A percentile compares a stretch with the other conserved stretches of the same genome.
Evolutionary conservation across 83 land plant genomes (phyloP).

Genomic region (Picea abies): DNA sequence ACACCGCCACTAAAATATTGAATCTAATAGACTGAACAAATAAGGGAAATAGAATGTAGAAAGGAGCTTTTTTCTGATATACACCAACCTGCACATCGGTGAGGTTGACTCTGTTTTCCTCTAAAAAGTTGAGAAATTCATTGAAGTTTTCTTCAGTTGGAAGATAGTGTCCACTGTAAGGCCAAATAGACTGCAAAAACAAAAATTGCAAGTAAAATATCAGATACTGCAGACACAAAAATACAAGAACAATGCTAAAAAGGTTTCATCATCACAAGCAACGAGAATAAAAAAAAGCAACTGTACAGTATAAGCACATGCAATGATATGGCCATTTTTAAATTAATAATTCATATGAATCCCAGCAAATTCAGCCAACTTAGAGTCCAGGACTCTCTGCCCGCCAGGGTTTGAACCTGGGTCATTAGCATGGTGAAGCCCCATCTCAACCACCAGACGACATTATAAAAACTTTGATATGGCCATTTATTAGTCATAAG

Average conservation of each 20-base stretch:
- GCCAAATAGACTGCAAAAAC: slow-evolving; percentile 39
- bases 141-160: slow-evolving; percentile 56
- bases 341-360: too few relatives aligned
- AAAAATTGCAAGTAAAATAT: background rate
- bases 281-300: background rate
- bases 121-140: slow-evolving; percentile 33
- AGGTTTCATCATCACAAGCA: background rate
- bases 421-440: too few relatives aligned
- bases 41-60: background rate
- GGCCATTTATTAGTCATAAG: background rate
- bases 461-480: background rate
- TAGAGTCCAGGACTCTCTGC: too few relatives aligned
- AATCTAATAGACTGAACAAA: background rate
- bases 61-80: background rate
- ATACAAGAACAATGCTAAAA: too few relatives aligned
- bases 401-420: too few relatives aligned
- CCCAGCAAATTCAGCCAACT: too few relatives aligned
- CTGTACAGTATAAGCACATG: too few relatives aligned
- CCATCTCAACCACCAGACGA: too few relatives aligned
- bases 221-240: too few relatives aligned
- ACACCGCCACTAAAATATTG: background rate
- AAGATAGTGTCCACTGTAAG: slow-evolving; percentile 55
- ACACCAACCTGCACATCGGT: slow-evolving; percentile 42
- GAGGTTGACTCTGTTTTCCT: slow-evolving; percentile 38
- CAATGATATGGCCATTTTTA: too few relatives aligned